Evolutionary conservation across 768 basidiomycete genomes (phyloP), one percentile per base, ranked within the genome.

Genomic region (Tricholoma terreum): DNA sequence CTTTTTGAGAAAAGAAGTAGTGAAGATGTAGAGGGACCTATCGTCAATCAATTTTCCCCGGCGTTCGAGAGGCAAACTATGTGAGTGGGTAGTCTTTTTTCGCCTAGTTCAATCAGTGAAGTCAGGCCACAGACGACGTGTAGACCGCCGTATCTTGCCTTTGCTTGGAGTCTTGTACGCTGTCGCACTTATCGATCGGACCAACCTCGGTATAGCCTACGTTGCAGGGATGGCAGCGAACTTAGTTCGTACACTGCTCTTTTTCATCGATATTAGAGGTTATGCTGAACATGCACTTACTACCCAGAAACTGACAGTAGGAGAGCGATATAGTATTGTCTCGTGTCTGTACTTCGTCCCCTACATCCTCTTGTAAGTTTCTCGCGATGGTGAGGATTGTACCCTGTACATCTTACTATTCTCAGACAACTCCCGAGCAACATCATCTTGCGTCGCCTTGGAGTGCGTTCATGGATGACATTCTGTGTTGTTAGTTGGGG

Each of bases 341-440:
- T 74, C 73, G 19, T 75, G 71, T 48, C 53, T 78, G 6, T 78
- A 76, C 54, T 78, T 78, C 56, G 69, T 77, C 11, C 78, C 77
- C 3, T 80, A 78, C 56, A 74, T 75, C 55, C 54, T 79, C 14
- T 64, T 78, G 78, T 77, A 46, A 54, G 75, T 38, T 14, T 50
- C 45, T 45, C 40, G 30, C 36, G 38, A 27, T 24, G 3, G 24
- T 27, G 14, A 46, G 24, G 42, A 22, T 6, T 27, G 24, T 22
- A 22, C 21, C 11, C 12, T 22, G 9, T 54, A 42, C 17, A 4
- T 31, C 22, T 21, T 21, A 24, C 30, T 4, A 24, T 46, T 15
- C 30, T 27, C 57, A 80, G 77, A 19, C 77, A 80, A 65, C 63
- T 80, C 14, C 79, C 78, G 12, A 75, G 75, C 36, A 79, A 75